These are phyloP conservation scores for Keqinozyma sinolaborantium DNA, from an alignment of 1,139 yeast species.

Conservation along the genomic window DNA sequence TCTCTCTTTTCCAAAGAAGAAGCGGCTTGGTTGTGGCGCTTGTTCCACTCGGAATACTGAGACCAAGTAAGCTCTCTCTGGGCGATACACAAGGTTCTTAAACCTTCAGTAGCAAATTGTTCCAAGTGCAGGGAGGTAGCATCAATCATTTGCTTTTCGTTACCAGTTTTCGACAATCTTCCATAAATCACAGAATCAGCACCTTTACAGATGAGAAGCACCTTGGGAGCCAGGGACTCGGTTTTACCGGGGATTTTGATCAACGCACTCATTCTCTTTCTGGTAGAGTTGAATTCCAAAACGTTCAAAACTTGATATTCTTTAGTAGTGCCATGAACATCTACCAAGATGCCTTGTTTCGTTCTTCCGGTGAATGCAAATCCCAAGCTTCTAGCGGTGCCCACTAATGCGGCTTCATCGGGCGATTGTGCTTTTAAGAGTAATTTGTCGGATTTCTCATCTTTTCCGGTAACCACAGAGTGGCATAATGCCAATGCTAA, in stretches of 20 bases:
- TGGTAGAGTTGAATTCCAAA: slow-evolving; percentile 51
- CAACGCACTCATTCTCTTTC: slow-evolving; percentile 86
- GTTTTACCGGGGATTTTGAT: slow-evolving; percentile 50
- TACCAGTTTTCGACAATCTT: slow-evolving; percentile 31
- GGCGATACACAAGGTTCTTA: slow-evolving; percentile 47
- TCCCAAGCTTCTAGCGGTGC: slow-evolving; percentile 57
- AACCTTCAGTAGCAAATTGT: slow-evolving; percentile 45
- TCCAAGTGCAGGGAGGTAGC: slow-evolving; percentile 40
- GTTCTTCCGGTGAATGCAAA: slow-evolving; percentile 46
- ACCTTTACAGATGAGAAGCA: slow-evolving; percentile 45
- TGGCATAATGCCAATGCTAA: slow-evolving; percentile 54
- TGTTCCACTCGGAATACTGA: slow-evolving; percentile 42
- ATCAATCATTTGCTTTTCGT: slow-evolving; percentile 27
- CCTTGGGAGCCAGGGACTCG: slow-evolving; percentile 32
- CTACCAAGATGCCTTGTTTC: slow-evolving; percentile 41
- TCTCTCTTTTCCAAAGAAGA: slow-evolving; percentile 42
- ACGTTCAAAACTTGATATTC: slow-evolving; percentile 48
- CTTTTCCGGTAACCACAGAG: slow-evolving; percentile 53
- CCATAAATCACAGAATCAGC: slow-evolving; percentile 47
- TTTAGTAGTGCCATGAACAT: slow-evolving; percentile 39
- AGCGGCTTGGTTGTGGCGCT: slow-evolving; percentile 39
- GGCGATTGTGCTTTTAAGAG: slow-evolving; percentile 60
- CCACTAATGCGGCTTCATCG: slow-evolving; percentile 62
- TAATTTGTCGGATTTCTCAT: slow-evolving; percentile 30
- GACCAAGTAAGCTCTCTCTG: slow-evolving; percentile 41